These are phyloP conservation scores for Apophysomyces ossiformis DNA, from an alignment of 371 early-diverging fungal genomes.

Conservation along the genomic window DNA sequence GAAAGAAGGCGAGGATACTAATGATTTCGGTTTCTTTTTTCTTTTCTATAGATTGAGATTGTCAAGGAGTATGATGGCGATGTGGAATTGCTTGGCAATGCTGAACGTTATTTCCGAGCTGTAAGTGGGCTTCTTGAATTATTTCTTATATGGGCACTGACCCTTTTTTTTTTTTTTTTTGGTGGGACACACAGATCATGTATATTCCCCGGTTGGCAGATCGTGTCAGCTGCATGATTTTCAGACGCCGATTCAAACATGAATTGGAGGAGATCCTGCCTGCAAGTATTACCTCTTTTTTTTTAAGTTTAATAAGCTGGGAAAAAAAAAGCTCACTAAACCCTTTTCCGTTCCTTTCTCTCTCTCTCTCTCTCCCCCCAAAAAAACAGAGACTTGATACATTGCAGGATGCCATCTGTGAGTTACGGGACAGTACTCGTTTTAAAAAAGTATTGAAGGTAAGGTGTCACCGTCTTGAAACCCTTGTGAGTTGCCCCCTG, in stretches of 20 bases:
- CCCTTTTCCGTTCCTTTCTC: too few species aligned
- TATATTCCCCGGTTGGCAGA: constrained; percentile 73
- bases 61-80: constrained; percentile 72
- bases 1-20: background rate
- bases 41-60: constrained; percentile 55
- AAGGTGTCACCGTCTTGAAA: constrained; percentile 10
- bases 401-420: constrained; percentile 36
- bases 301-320: constrained; percentile 20
- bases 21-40: background rate
- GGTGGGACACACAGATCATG: constrained; percentile 48
- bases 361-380: too few species aligned
- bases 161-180: background rate
- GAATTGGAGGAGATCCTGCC: constrained; percentile 73
- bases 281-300: constrained; percentile 35
- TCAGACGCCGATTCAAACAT: constrained; percentile 69
- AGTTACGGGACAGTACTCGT: constrained; percentile 34
- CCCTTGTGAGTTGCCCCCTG: background rate
- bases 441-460: constrained; percentile 68
- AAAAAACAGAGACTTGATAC: constrained; percentile 26
- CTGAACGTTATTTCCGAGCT: constrained; percentile 68
- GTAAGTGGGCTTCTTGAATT: constrained; percentile 24
- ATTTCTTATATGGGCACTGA: constrained; percentile 5
- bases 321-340: too few species aligned
- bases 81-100: constrained; percentile 63
- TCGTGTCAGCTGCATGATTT: constrained; percentile 76